Percentiles rank a stretch among this genome's conserved stretches.
Evolutionary conservation across 768 basidiomycete species (phyloP).

Genomic region (Mycena belliarum): DNA sequence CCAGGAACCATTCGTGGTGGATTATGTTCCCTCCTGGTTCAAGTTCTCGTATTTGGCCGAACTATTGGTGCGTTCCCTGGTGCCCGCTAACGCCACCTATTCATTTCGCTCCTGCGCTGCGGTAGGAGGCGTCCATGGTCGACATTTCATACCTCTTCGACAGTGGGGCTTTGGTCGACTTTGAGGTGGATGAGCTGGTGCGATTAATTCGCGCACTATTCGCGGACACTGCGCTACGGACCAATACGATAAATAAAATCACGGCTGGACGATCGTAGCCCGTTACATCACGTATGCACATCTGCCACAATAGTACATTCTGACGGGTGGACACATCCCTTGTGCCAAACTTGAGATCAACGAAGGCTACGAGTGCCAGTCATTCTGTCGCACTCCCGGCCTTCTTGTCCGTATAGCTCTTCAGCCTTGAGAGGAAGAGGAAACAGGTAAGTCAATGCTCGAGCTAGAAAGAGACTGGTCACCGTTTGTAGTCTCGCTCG

Average conservation of each 20-base stretch:
- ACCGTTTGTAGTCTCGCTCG: constrained; percentile 62
- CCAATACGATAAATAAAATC: constrained; percentile 79
- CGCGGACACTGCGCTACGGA: constrained; percentile 80
- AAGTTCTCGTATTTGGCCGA: constrained; percentile 95
- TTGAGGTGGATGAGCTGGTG: constrained; percentile 80
- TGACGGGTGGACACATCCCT: no score
- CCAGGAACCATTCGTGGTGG: constrained; percentile 74
- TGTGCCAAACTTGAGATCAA: no score
- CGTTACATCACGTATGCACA: constrained; percentile 3
- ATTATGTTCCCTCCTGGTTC: constrained; percentile 90
- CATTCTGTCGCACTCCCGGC: not conserved
- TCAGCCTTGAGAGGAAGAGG: constrained; percentile 41
- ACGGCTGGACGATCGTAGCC: constrained; percentile 31
- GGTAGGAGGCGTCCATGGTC: constrained; percentile 85
- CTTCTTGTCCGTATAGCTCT: constrained; percentile 46
- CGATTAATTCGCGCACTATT: constrained; percentile 85
- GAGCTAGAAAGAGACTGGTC: constrained; percentile 20
- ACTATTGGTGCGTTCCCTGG: constrained; percentile 65
- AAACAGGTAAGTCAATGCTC: not conserved
- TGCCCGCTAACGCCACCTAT: not conserved
- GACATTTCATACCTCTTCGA: constrained; percentile 93
- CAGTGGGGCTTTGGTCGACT: constrained; percentile 88
- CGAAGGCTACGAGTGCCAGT: no score
- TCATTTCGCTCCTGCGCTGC: not conserved
- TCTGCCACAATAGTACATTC: no score